These are phyloP conservation scores for Talaromyces albobiverticillius DNA, from an alignment of 2,329 filamentous ascomycete species.

Conservation along the genomic window DNA sequence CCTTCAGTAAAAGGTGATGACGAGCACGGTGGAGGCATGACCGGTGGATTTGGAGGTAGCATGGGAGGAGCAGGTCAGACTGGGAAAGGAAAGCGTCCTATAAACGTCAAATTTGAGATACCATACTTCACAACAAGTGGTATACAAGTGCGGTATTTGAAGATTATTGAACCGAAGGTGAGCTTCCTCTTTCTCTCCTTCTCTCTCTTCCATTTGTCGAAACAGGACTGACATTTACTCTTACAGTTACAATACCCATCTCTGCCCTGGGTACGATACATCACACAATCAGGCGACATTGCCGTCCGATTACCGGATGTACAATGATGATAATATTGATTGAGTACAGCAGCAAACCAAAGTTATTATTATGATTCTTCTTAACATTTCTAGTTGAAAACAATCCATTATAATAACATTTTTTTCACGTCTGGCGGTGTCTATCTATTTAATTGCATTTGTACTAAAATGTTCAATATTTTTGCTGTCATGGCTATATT, in stretches of 20 bases:
- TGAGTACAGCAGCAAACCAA: neutral
- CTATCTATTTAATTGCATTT: no score
- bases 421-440: neutral
- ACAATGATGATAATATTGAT: slow-evolving; percentile 51
- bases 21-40: slow-evolving; percentile 95
- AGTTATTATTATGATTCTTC: neutral
- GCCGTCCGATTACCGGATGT: slow-evolving; percentile 91
- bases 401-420: neutral
- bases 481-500: no score
- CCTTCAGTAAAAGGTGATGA: slow-evolving; percentile 94
- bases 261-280: slow-evolving; percentile 96
- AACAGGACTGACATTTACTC: neutral
- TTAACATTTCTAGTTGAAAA: neutral
- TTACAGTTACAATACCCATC: slow-evolving; percentile 92
- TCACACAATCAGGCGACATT: slow-evolving; percentile 96
- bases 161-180: slow-evolving; percentile 99
- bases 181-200: slow-evolving; percentile 29
- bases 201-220: no score
- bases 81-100: slow-evolving; percentile 89
- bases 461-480: no score
- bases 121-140: slow-evolving; percentile 99
- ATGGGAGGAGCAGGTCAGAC: slow-evolving; percentile 83
- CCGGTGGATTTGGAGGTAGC: slow-evolving; percentile 91
- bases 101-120: slow-evolving; percentile 99
- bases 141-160: slow-evolving; percentile 96